Evolutionary conservation across 192 early-diverging fungal genomes (phyloP).

Genomic region (Dispira simplex): DNA sequence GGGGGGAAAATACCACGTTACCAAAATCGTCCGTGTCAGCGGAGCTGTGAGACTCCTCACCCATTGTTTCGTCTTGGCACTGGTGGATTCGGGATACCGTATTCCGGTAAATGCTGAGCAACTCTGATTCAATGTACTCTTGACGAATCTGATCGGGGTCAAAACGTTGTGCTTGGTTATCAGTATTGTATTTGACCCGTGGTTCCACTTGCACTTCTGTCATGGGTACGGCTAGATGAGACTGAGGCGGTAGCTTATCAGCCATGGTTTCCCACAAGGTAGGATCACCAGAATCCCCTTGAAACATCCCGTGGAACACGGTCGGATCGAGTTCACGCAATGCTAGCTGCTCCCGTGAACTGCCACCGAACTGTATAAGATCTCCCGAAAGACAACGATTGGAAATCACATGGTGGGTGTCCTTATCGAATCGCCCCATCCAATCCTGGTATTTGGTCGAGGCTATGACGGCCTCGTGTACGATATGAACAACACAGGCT

Average conservation of each 20-base stretch:
- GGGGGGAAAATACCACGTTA: constrained; percentile 37
- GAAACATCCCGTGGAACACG: constrained; percentile 57
- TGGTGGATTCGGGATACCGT: constrained; percentile 13
- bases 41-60: neutral
- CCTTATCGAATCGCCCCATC: constrained; percentile 51
- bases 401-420: constrained; percentile 67
- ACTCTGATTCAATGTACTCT: too few relatives aligned
- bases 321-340: constrained; percentile 44
- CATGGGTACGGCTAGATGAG: neutral
- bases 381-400: constrained; percentile 45
- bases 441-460: constrained; percentile 49
- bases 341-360: constrained; percentile 42
- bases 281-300: neutral
- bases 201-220: neutral
- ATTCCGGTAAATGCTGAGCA: constrained; percentile 19
- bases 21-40: neutral
- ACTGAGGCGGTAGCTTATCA: neutral
- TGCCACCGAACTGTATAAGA: constrained; percentile 45
- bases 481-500: constrained; percentile 48
- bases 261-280: neutral
- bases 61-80: neutral
- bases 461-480: constrained; percentile 42
- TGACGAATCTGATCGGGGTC: too few relatives aligned
- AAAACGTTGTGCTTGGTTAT: neutral
- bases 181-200: neutral